Conservation (phyloP, 306 rosid species). For the Lathyrus sativus region DNA sequence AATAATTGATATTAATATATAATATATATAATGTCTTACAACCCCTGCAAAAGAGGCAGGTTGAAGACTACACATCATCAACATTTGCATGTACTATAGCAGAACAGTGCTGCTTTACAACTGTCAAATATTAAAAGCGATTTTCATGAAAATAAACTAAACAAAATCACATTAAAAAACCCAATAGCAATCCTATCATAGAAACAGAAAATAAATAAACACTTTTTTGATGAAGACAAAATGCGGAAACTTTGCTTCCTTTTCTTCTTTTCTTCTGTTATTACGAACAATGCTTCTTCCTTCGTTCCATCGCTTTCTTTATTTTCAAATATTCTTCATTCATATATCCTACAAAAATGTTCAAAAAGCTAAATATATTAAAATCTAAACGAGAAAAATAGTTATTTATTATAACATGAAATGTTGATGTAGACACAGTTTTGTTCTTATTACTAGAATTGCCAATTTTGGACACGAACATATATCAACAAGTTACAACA, state of each 20-base stretch:
- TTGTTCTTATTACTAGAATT: background rate
- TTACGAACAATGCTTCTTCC: conserved; percentile 25
- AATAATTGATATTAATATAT: background rate
- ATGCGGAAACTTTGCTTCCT: conserved; percentile 58
- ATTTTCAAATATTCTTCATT: conserved; percentile 43
- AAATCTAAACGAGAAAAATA: background rate
- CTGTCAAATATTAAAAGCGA: conserved; percentile 35
- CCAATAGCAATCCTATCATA: conserved; percentile 23
- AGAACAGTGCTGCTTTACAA: conserved; percentile 42
- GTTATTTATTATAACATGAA: background rate
- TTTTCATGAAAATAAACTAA: too few species aligned
- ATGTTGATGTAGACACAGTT: background rate
- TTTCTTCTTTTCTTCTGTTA: conserved; percentile 15
- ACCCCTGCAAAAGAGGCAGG: conserved; percentile 46
- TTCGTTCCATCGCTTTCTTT: conserved; percentile 52
- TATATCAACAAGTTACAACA: background rate
- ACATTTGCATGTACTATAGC: conserved; percentile 34
- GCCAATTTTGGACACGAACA: background rate
- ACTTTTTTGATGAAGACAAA: conserved; percentile 9
- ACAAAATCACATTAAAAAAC: too few species aligned
- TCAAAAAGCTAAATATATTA: background rate
- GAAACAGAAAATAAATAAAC: conserved; percentile 22
- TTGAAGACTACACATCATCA: conserved; percentile 42
- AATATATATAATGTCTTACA: conserved; percentile 17
- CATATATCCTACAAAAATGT: conserved; percentile 40